Evolutionary conservation across 768 basidiomycete species (phyloP), one percentile per base, ranked within the genome.

Genomic region (Pluteus cervinus): DNA sequence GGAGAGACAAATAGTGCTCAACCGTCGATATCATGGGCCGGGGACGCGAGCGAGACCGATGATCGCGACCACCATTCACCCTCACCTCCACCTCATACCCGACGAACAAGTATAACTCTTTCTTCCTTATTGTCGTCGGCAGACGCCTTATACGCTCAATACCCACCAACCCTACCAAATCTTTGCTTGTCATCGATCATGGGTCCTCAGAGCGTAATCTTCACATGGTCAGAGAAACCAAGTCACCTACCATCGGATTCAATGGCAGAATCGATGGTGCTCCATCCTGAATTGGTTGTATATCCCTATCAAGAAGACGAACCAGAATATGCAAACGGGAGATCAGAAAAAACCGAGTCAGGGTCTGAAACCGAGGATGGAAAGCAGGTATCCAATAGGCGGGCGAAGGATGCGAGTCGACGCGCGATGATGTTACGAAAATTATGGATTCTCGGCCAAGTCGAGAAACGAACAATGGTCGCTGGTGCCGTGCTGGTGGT

Each of bases 171-270:
- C 2, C 70, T 81, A 36, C 69, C 78, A 7, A 61, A 55, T 1
- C 61, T 89, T 9, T 52, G 46, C 3, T 60, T 86, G 11, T 58
- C 69, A 5, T 60, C 65, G 20, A 84, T 84, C 33, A 77, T 90
- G 72, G 87, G 87, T 7, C 84, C 82, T 1, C 78, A 83, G 48
- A 87, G 84, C 49, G 82, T 75, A 24, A 63, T 86, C 35, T 75
- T 70, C 53, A 88, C 87, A 7, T 90, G 86, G 86, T 73, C 70
- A 12, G 73, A 79, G 47, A 54, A 60, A 18, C 48, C 53, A 3
- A 34, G 55, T 1, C 55, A 58, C n/a, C 55, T 75, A 29, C 75
- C 73, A 1, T 47, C 56, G 6, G 78, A 80, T 46, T 61, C 69
- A 36, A 70, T 67, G 32, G 81, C 81, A 3, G 83, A 84, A 56